phyloP scores from a whole-genome alignment of 1,284 basidiomycete genomes.

The Cerrena zonata region DNA sequence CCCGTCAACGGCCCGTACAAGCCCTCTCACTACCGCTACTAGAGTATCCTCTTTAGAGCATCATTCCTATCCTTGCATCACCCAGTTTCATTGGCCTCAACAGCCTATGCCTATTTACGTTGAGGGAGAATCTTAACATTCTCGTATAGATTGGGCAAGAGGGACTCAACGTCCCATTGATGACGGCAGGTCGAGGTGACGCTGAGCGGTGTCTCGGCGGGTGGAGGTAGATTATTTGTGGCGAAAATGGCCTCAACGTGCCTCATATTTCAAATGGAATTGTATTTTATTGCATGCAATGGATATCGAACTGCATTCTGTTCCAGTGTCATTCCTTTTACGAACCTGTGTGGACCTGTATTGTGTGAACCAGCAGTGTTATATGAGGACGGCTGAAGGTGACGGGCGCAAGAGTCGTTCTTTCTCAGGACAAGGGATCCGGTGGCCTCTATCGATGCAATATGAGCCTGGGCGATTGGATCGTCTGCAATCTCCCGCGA shows the following conservation, averaged over 20 bases:
- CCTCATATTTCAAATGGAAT: constrained; percentile 8
- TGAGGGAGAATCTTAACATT: constrained; percentile 27
- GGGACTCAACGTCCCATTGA: constrained; percentile 29
- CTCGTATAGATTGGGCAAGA: constrained; percentile 12
- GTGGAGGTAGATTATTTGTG: constrained; percentile 9
- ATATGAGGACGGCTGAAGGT: no score
- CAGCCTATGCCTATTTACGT: constrained; percentile 24
- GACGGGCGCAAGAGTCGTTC: no score
- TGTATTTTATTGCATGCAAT: no score
- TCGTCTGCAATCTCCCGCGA: no score
- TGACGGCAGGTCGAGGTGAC: constrained; percentile 17
- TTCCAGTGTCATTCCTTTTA: no score
- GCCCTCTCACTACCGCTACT: constrained; percentile 74
- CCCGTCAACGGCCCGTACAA: constrained; percentile 91
- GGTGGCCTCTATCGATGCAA: no score
- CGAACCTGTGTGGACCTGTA: no score
- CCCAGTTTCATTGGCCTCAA: constrained; percentile 46
- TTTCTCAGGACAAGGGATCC: no score
- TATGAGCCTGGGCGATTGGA: no score
- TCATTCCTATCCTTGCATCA: constrained; percentile 11
- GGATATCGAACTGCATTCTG: no score
- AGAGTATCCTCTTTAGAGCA: constrained; percentile 8
- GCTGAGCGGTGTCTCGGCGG: constrained; percentile 14
- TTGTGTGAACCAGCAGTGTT: no score
- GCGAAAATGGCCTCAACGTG: constrained; percentile 44